phyloP scores from a whole-genome alignment of 2,329 filamentous ascomycete species.

The Acrocalymma vagum region DNA sequence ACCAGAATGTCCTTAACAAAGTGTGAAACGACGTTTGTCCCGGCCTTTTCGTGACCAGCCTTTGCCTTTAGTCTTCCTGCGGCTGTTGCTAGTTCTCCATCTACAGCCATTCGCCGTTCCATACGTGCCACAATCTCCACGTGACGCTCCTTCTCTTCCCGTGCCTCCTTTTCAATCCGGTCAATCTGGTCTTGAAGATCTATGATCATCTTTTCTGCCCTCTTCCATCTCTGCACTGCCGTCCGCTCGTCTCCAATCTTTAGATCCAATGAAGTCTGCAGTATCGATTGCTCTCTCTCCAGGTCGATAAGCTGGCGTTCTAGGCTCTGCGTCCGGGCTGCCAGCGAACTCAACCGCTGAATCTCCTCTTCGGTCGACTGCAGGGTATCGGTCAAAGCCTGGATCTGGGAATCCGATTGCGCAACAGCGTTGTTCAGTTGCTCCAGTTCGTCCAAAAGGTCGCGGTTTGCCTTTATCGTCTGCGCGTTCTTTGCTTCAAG shows the following conservation, averaged over 20 bases:
- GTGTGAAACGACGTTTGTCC: conserved; percentile 82
- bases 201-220: conserved; percentile 80
- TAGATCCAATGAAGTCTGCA: conserved; percentile 72
- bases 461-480: conserved; percentile 83
- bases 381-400: conserved; percentile 77
- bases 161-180: conserved; percentile 83
- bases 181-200: conserved; percentile 89
- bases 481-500: conserved; percentile 80
- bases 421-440: conserved; percentile 78
- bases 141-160: conserved; percentile 82
- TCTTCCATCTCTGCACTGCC: conserved; percentile 83
- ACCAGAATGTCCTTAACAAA: conserved; percentile 96
- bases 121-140: conserved; percentile 82
- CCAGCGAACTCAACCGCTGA: conserved; percentile 76
- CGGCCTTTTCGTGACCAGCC: conserved; percentile 65
- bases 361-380: conserved; percentile 81
- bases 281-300: conserved; percentile 79
- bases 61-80: conserved; percentile 81
- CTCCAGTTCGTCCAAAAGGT: conserved; percentile 84
- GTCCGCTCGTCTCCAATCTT: conserved; percentile 80
- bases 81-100: conserved; percentile 81
- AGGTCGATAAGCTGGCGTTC: conserved; percentile 82
- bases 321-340: conserved; percentile 76
- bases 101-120: conserved; percentile 82
- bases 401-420: conserved; percentile 82